These are phyloP conservation scores for Telopea speciosissima DNA, from an alignment of 177 flowering plant genomes.

Conservation along the genomic window DNA sequence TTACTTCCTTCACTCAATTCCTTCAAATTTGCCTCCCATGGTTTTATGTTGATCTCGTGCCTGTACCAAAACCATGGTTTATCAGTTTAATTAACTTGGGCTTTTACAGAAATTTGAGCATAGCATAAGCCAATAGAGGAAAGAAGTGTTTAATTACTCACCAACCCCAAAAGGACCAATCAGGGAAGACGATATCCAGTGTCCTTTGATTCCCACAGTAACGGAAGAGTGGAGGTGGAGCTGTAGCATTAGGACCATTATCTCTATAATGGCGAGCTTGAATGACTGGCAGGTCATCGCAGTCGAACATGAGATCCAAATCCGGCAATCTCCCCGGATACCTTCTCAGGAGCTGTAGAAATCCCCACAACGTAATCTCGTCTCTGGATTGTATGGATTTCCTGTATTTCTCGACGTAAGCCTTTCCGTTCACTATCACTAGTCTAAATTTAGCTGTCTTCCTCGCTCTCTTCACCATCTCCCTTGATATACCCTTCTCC, in stretches of 20 bases:
- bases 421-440: conserved; percentile 52
- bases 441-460: conserved; percentile 53
- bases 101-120: too few relatives aligned
- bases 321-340: conserved; percentile 71
- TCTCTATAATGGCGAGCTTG: conserved; percentile 12
- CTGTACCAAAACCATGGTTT: conserved; percentile 14
- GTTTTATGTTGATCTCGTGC: conserved; percentile 42
- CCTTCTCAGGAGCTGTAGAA: conserved; percentile 59
- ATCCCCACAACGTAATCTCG: conserved; percentile 67
- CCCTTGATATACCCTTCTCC: conserved; percentile 46
- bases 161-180: conserved; percentile 99
- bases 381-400: conserved; percentile 55
- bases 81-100: too few relatives aligned
- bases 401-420: conserved; percentile 39
- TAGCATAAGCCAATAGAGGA: too few relatives aligned
- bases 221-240: conserved; percentile 67
- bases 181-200: conserved; percentile 75
- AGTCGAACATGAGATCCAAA: conserved; percentile 73
- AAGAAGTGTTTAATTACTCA: conserved; percentile 20
- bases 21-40: conserved; percentile 30
- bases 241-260: conserved; percentile 21
- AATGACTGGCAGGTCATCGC: conserved; percentile 62
- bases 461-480: conserved; percentile 46
- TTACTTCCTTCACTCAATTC: conserved; percentile 39
- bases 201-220: conserved; percentile 54